Evolutionary conservation across 768 basidiomycete species (phyloP), one percentile per base, ranked within the genome.

Genomic region (Tricholomella constricta): DNA sequence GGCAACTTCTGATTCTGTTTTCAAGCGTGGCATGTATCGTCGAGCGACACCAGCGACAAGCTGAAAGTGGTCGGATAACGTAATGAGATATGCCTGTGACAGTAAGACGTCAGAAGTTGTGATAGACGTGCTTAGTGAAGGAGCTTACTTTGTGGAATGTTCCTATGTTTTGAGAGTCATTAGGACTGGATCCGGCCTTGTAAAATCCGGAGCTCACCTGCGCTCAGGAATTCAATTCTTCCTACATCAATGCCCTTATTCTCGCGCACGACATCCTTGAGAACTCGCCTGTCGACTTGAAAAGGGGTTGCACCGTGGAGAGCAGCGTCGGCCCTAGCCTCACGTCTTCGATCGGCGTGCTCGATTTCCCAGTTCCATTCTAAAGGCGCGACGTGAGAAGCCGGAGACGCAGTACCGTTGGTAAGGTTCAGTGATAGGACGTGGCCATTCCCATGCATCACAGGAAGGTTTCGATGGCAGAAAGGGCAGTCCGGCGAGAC

Each of bases 1-100:
- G 3, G 91, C 90, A 7, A 91, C 87, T 64, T 94, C 91, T 0
- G 91, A 92, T 66, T 89, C 86, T 3, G 88, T 91, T 73, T 94
- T 94, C 58, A 91, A 78, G 29, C 87, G 80, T 1, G 90, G 87
- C 89, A 93, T 91, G 68, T 88, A 93, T 9, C 88, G 82, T 45
- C 90, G 85, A 3, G 91, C 91, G 20, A 93, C 88, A 34, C 90
- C 82, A 6, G 88, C 89, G 7, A 94, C 84, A 37, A 93, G 66
- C 52, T 88, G 78, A 45, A 78, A 72, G 14, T 78, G 71, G 61
- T 87, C 81, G 17, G 70, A 74, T 17, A 92, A 78, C 7, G 83
- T 86, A 45, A 92, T 73, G 2, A 90, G 78, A 72, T 91, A 93
- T 26, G 88, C 91, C 89, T 91, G 54, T 48, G 29, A 50, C 27